Conservation (phyloP, 768 basidiomycete species). For the Kwoniella pini region DNA sequence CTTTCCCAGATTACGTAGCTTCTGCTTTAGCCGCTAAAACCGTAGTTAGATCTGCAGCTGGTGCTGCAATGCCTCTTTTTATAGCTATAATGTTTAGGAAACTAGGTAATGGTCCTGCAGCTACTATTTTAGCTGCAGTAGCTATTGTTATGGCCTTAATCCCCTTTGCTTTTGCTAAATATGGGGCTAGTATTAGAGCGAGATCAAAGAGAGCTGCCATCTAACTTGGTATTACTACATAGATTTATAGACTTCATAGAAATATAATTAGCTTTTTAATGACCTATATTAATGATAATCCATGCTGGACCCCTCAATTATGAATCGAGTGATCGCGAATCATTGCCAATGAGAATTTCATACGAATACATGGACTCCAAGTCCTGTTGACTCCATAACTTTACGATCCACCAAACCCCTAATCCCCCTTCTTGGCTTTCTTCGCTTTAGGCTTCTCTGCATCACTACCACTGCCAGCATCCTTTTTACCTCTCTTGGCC, state of each 20-base stretch:
- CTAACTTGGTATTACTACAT: background rate
- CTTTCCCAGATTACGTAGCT: slow-evolving; percentile 49
- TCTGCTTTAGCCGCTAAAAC: slow-evolving; percentile 51
- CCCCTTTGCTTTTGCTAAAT: slow-evolving; percentile 38
- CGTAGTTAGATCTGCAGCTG: slow-evolving; percentile 45
- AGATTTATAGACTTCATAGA: slow-evolving; percentile 5
- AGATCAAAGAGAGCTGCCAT: slow-evolving; percentile 37
- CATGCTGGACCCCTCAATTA: no score
- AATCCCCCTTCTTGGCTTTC: slow-evolving; percentile 42
- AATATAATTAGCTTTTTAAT: no score
- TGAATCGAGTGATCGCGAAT: no score
- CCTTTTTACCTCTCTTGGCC: slow-evolving; percentile 23
- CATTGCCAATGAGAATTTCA: no score
- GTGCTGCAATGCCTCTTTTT: slow-evolving; percentile 42
- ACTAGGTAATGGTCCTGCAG: slow-evolving; percentile 26
- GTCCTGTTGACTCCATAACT: no score
- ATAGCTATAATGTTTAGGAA: slow-evolving; percentile 26
- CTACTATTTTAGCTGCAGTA: slow-evolving; percentile 23
- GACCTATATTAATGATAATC: no score
- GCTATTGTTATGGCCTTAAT: slow-evolving; percentile 38
- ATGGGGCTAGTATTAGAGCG: slow-evolving; percentile 31
- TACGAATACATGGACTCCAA: no score
- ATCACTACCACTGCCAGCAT: slow-evolving; percentile 31
- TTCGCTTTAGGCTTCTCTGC: slow-evolving; percentile 46
- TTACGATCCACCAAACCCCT: background rate